Evolutionary conservation across 805 yeast genomes (phyloP).

Genomic region (Barnettozyma sp.): DNA sequence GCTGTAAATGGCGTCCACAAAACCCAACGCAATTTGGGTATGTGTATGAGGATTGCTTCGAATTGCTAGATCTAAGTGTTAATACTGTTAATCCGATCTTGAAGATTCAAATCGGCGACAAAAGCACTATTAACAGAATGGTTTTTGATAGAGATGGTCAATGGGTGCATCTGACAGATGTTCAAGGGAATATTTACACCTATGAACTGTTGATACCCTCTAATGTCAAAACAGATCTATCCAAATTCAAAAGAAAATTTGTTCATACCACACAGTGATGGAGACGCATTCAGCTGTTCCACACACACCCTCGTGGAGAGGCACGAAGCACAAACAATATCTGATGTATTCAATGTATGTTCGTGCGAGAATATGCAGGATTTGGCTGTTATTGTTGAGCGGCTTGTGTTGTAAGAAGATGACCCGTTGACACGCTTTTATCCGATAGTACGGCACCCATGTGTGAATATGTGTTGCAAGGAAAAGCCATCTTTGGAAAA

Average conservation of each 20-base stretch:
- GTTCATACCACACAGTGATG: too few relatives aligned
- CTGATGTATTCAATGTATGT: too few relatives aligned
- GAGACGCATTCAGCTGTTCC: too few relatives aligned
- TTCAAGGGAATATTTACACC: constrained; percentile 13
- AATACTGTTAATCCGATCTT: constrained; percentile 23
- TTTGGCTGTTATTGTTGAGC: too few relatives aligned
- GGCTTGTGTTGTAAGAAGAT: too few relatives aligned
- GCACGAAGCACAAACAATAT: too few relatives aligned
- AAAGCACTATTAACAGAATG: constrained; percentile 12
- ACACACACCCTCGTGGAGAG: too few relatives aligned
- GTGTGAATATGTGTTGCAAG: too few relatives aligned
- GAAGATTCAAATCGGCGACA: constrained; percentile 9
- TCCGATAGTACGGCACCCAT: too few relatives aligned
- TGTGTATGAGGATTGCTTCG: constrained; percentile 25
- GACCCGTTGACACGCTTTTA: too few relatives aligned
- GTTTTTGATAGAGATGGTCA: constrained; percentile 17
- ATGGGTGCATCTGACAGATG: constrained; percentile 12
- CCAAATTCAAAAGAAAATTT: constrained; percentile 18
- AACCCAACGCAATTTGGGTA: constrained; percentile 26
- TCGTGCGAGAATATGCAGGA: too few relatives aligned
- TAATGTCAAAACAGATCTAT: constrained; percentile 13
- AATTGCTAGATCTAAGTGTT: constrained; percentile 27
- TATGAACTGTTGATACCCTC: constrained; percentile 14
- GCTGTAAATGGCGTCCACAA: constrained; percentile 23
- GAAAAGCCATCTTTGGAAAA: too few relatives aligned